Evolutionary conservation across 2,329 filamentous ascomycete species (phyloP).

Genomic region (Trichoderma breve): DNA sequence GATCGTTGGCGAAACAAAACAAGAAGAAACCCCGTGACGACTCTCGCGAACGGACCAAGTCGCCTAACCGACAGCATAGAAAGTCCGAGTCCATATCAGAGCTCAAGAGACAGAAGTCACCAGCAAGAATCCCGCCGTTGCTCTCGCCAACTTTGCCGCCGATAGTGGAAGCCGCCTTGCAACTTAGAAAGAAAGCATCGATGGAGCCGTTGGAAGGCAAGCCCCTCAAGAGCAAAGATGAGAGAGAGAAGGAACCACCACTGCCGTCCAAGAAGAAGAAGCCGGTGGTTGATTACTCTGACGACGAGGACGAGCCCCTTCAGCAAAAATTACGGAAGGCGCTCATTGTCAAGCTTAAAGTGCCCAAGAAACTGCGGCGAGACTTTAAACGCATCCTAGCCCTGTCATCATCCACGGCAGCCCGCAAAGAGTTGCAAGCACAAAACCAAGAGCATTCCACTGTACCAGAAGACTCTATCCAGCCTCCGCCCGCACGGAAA

Average conservation of each 20-base stretch:
- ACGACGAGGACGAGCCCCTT: slow-evolving; percentile 37
- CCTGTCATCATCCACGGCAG: slow-evolving; percentile 36
- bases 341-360: slow-evolving; percentile 47
- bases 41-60: slow-evolving; percentile 29
- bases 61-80: slow-evolving; percentile 32
- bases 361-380: slow-evolving; percentile 48
- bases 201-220: slow-evolving; percentile 26
- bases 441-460: slow-evolving; percentile 37
- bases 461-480: slow-evolving; percentile 42
- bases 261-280: slow-evolving; percentile 29
- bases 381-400: slow-evolving; percentile 48
- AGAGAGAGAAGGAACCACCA: slow-evolving; percentile 25
- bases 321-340: slow-evolving; percentile 28
- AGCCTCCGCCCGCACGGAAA: slow-evolving; percentile 44
- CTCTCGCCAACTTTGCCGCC: slow-evolving; percentile 57
- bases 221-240: background rate
- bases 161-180: slow-evolving; percentile 45
- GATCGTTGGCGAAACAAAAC: slow-evolving; percentile 33
- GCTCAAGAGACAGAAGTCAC: slow-evolving; percentile 40
- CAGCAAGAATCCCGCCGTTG: slow-evolving; percentile 45
- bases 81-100: slow-evolving; percentile 27
- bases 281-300: slow-evolving; percentile 31
- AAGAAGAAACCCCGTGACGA: slow-evolving; percentile 33
- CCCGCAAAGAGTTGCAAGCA: slow-evolving; percentile 26
- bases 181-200: slow-evolving; percentile 33